A percentile compares a stretch with the other conserved stretches of the same genome.
Conservation (phyloP, 2,329 filamentous ascomycete genomes). For the Spiromastix sp. region DNA sequence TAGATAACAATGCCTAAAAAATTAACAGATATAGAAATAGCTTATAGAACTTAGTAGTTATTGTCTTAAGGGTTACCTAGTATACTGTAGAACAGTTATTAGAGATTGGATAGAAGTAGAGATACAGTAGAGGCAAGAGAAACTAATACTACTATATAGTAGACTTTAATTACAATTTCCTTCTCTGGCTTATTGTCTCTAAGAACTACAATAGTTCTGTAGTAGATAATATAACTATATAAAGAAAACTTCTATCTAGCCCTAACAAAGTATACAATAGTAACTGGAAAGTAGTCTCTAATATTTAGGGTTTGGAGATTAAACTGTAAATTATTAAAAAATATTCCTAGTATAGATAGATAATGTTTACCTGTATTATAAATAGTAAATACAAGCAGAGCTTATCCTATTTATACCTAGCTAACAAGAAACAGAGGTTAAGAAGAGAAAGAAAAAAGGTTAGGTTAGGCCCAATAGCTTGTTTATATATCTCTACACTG, state of each 20-base stretch:
- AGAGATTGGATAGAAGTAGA: slow-evolving; percentile 66
- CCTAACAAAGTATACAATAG: slow-evolving; percentile 14
- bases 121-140: too few species aligned
- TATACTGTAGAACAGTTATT: slow-evolving; percentile 75
- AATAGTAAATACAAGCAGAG: too few species aligned
- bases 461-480: too few species aligned
- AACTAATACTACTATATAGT: too few species aligned
- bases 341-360: slow-evolving; percentile 98
- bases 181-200: slow-evolving; percentile 88
- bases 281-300: slow-evolving; percentile 53
- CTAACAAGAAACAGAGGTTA: too few species aligned
- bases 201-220: slow-evolving; percentile 84
- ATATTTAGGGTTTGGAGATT: slow-evolving; percentile 77
- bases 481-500: too few species aligned
- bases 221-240: slow-evolving; percentile 71
- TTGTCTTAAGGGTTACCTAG: slow-evolving; percentile 77
- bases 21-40: slow-evolving; percentile 79
- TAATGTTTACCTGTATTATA: too few species aligned
- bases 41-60: slow-evolving; percentile 69
- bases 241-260: slow-evolving; percentile 55
- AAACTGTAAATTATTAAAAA: slow-evolving; percentile 76
- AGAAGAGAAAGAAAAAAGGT: too few species aligned
- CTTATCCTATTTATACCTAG: too few species aligned
- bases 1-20: slow-evolving; percentile 74
- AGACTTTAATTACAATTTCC: slow-evolving; percentile 77